These are phyloP conservation scores for Metschnikowia gelsemii DNA, from an alignment of 805 yeast species.

Conservation along the genomic window DNA sequence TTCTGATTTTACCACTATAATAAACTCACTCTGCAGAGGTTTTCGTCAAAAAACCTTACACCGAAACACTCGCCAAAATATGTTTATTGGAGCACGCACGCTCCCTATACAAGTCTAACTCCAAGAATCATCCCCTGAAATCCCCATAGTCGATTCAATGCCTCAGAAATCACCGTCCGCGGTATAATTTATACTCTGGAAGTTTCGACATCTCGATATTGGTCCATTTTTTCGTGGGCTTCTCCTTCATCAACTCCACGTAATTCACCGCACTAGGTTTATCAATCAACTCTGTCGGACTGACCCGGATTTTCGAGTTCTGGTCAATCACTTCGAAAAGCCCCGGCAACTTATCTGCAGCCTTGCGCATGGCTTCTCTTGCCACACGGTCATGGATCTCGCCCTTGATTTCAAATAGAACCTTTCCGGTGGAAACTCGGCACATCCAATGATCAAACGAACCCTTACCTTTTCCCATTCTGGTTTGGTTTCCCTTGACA, in stretches of 20 bases:
- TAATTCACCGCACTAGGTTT: constrained; percentile 51
- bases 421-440: constrained; percentile 93
- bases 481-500: constrained; percentile 95
- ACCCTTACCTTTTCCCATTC: constrained; percentile 99
- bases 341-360: constrained; percentile 91
- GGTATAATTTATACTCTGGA: constrained; percentile 55
- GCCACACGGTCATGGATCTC: constrained; percentile 86
- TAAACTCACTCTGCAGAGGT: no score
- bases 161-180: constrained; percentile 61
- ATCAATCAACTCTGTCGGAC: constrained; percentile 56
- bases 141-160: no score
- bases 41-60: no score
- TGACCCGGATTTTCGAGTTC: constrained; percentile 66
- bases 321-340: constrained; percentile 77
- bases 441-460: constrained; percentile 96
- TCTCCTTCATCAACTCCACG: constrained; percentile 50
- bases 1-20: no score
- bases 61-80: no score
- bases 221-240: constrained; percentile 65
- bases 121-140: not conserved
- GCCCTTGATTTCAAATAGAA: constrained; percentile 81
- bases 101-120: constrained; percentile 12
- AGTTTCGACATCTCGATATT: constrained; percentile 52
- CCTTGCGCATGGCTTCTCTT: constrained; percentile 84
- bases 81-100: constrained; percentile 11